Conservation (phyloP, 1,284 basidiomycete genomes). For the Abortiporus biennis region DNA sequence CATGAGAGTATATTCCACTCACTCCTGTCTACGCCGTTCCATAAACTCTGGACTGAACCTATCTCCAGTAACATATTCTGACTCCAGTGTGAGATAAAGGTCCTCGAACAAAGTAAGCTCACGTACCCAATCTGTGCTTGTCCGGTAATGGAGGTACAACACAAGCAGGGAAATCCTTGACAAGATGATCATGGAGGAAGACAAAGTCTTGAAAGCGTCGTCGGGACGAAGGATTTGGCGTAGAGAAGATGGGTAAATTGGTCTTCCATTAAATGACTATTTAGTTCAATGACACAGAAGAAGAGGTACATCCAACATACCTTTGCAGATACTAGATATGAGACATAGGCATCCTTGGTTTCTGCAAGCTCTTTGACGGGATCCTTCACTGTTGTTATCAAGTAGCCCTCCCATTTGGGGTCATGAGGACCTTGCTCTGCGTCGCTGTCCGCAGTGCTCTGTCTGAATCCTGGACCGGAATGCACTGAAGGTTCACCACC, state of each 20-base stretch:
- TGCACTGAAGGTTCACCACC: slow-evolving; percentile 31
- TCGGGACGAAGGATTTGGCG: slow-evolving; percentile 66
- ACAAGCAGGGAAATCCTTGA: slow-evolving; percentile 92
- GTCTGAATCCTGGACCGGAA: slow-evolving; percentile 69
- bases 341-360: slow-evolving; percentile 95
- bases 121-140: slow-evolving; percentile 90
- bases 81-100: slow-evolving; percentile 6
- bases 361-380: slow-evolving; percentile 94
- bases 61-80: slow-evolving; percentile 97
- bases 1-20: slow-evolving; percentile 24
- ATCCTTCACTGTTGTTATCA: slow-evolving; percentile 83
- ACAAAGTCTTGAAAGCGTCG: slow-evolving; percentile 97
- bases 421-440: slow-evolving; percentile 59
- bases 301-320: slow-evolving; percentile 36
- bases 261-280: slow-evolving; percentile 54
- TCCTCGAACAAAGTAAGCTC: slow-evolving; percentile 1
- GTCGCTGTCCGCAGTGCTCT: slow-evolving; percentile 61
- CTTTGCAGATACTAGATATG: slow-evolving; percentile 88
- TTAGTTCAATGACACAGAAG: not conserved
- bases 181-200: slow-evolving; percentile 86
- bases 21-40: slow-evolving; percentile 89
- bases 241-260: slow-evolving; percentile 75
- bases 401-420: slow-evolving; percentile 87
- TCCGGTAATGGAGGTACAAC: slow-evolving; percentile 95
- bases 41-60: slow-evolving; percentile 96